Base-by-base conservation (phyloP, 2,329 filamentous ascomycete species). In the Beauveria varroae region DNA sequence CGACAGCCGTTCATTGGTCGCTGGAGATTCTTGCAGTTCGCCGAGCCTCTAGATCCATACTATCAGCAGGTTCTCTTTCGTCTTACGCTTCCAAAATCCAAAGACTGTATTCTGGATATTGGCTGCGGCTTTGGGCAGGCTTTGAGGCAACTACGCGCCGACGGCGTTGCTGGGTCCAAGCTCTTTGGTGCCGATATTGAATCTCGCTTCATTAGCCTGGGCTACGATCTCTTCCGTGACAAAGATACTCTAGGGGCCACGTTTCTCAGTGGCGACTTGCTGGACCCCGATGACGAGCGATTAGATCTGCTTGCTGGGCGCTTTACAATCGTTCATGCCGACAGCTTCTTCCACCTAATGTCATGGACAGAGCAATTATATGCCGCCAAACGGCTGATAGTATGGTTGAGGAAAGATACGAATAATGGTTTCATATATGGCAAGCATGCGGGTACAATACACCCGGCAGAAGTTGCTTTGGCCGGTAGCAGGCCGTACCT, bases 171-270 rank as follows among this genome's bases (percentile, higher is more conserved):
- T 26, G 72, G 76, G 5, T 68, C 73, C 18, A 76, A 78, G 51
- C 69, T 85, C n/a, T 78, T 78, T 62, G 82, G 80, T 20, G 73
- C 75, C 3, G 82, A 85, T 63, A 64, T 82, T 3, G 74, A 79
- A 49, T 65, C 74, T 22, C 73, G 72, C n/a, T 82, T 85, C 65
- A 75, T 85, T 57, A 76, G 83, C 12, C 70, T 83, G n/a, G 84
- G 84, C 30, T 85, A 86, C 69, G 83, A 87, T 59, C 75, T 90
- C 22, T 90, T 89, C 72, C 77, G 79, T 51, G 87, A 88, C 63
- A 76, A 78, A 28, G 67, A 73, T n/a, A 74, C 61, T 40, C 71
- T 85, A 5, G 73, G 73, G 22, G 75, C 76, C 2, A 74, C 73
- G 1, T 84, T 86, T 64, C 70, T 86, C 34, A 67, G 75, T 3